Evolutionary conservation across 768 basidiomycete genomes (phyloP).

Genomic region (Mrakia hoshinonis): DNA sequence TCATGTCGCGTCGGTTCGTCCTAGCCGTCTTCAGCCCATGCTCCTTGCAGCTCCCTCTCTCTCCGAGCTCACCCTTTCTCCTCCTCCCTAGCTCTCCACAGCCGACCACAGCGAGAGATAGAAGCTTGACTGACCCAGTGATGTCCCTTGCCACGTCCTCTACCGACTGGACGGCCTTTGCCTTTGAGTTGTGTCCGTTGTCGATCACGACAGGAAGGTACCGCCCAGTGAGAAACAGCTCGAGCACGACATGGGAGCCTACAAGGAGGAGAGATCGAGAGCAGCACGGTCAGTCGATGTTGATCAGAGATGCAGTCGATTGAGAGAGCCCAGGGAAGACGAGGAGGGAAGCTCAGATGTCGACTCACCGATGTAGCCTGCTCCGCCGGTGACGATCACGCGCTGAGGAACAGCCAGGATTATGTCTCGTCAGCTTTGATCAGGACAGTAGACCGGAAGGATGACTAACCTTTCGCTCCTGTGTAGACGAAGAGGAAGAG

Average conservation of each 20-base stretch:
- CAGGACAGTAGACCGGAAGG: not conserved
- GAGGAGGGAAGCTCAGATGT: not conserved
- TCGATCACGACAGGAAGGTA: slow-evolving; percentile 93
- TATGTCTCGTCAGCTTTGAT: not conserved
- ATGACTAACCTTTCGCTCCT: not conserved
- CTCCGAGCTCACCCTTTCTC: too few species aligned
- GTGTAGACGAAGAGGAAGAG: not conserved
- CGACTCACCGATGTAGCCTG: slow-evolving; percentile 74
- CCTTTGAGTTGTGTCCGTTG: slow-evolving; percentile 86
- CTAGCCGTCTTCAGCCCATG: not conserved
- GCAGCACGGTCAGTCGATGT: not conserved
- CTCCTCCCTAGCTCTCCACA: not conserved
- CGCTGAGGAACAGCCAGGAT: slow-evolving; percentile 41
- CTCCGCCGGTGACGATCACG: slow-evolving; percentile 67
- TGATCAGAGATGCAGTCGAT: not conserved
- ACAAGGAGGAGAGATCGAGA: not conserved
- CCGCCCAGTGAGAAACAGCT: slow-evolving; percentile 70
- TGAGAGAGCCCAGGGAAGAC: not conserved
- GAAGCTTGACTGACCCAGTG: slow-evolving; percentile 43
- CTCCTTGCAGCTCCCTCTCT: too few species aligned
- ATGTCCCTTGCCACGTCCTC: slow-evolving; percentile 68
- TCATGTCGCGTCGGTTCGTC: too few species aligned
- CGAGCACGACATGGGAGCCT: slow-evolving; percentile 91
- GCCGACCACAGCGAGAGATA: not conserved
- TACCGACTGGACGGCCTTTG: slow-evolving; percentile 63